Percentiles rank a stretch among this genome's conserved stretches.
Evolutionary conservation across 2,329 filamentous ascomycete species (phyloP).

Genomic region (Fusarium xyrophilum): DNA sequence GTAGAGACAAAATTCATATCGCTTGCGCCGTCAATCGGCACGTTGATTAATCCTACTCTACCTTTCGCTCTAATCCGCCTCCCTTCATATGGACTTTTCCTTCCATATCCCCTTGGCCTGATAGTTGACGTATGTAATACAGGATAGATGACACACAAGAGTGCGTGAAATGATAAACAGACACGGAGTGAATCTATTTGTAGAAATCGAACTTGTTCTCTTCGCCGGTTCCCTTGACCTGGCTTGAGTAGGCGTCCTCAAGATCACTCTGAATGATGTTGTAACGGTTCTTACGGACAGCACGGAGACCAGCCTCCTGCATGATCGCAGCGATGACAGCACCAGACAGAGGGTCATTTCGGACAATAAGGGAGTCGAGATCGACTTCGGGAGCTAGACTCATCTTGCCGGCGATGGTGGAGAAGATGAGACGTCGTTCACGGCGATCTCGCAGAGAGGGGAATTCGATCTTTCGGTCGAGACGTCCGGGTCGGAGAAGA

Average conservation of each 20-base stretch:
- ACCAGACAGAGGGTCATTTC: constrained; percentile 93
- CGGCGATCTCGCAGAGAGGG: constrained; percentile 92
- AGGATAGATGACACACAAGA: constrained; percentile 30
- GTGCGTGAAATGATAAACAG: constrained; percentile 9
- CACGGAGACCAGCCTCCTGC: constrained; percentile 95
- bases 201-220: constrained; percentile 90
- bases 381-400: constrained; percentile 96
- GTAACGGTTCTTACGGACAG: constrained; percentile 96
- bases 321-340: constrained; percentile 98
- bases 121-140: constrained; percentile 34
- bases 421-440: constrained; percentile 95
- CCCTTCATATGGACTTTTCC: constrained; percentile 21
- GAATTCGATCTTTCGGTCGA: constrained; percentile 99
- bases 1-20: not conserved
- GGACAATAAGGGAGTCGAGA: constrained; percentile 92
- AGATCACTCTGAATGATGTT: constrained; percentile 98
- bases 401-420: constrained; percentile 97
- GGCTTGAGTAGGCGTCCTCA: constrained; percentile 95
- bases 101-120: constrained; percentile 9
- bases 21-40: constrained; percentile 9
- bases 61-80: constrained; percentile 5
- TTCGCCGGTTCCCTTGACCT: constrained; percentile 80
- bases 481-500: constrained; percentile 88
- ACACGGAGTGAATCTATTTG: constrained; percentile 61
- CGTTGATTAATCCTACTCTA: constrained; percentile 34